phyloP scores from a whole-genome alignment of 2,329 filamentous ascomycete genomes.

The Cercospora nicotianae region DNA sequence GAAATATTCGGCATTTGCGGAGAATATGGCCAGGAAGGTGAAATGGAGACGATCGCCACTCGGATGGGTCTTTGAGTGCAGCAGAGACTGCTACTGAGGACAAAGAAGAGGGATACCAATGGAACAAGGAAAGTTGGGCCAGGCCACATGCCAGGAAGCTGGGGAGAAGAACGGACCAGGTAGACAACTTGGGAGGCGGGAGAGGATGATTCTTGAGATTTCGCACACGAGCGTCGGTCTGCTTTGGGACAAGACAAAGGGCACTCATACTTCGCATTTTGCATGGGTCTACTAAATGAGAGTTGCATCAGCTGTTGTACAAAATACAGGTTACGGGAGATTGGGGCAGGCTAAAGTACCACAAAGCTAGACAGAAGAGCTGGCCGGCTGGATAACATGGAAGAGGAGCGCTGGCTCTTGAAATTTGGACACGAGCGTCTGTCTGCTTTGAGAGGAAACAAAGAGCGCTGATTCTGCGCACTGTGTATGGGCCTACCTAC shows the following conservation, averaged over 20 bases:
- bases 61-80: not conserved
- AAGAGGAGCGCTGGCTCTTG: not conserved
- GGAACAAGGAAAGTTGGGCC: not conserved
- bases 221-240: not conserved
- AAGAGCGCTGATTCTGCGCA: not conserved
- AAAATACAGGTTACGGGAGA: not conserved
- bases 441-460: not conserved
- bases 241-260: not conserved
- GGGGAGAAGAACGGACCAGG: not conserved
- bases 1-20: not conserved
- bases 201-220: not conserved
- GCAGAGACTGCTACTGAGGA: not conserved
- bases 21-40: not conserved
- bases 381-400: not conserved
- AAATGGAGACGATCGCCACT: not conserved
- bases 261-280: not conserved
- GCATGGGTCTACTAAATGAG: not conserved
- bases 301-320: not conserved
- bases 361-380: not conserved
- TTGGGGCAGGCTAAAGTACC: not conserved
- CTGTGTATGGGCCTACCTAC: not conserved
- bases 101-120: not conserved
- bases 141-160: not conserved
- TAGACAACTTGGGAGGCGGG: not conserved
- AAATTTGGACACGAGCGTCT: not conserved